These are phyloP conservation scores for Globisporangium megalacanthum DNA, from an alignment of 352 stramenopile species.

Conservation along the genomic window DNA sequence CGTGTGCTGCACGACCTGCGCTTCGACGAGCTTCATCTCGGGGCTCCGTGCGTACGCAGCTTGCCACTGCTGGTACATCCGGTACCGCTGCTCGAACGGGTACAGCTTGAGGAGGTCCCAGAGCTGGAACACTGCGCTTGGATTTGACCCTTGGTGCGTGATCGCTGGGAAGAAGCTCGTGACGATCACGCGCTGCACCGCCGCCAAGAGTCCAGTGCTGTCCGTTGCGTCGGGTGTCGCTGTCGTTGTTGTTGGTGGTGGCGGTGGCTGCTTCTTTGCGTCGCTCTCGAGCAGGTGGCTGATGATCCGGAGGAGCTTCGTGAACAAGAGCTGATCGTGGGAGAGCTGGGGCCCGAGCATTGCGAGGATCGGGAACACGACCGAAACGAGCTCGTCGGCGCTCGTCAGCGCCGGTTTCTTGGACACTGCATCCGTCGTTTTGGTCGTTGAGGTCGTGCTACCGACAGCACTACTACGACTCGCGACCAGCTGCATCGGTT, in stretches of 20 bases:
- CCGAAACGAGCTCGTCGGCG: constrained; percentile 35
- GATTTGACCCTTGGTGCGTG: constrained; percentile 70
- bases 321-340: constrained; percentile 67
- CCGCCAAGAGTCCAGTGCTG: constrained; percentile 13
- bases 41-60: constrained; percentile 48
- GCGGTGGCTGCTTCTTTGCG: constrained; percentile 14
- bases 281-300: constrained; percentile 37
- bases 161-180: constrained; percentile 68
- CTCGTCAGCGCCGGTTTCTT: constrained; percentile 16
- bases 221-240: not conserved
- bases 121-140: constrained; percentile 68
- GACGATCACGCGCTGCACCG: constrained; percentile 48
- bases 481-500: constrained; percentile 36
- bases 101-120: constrained; percentile 80
- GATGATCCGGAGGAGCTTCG: constrained; percentile 65
- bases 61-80: constrained; percentile 78
- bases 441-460: constrained; percentile 21
- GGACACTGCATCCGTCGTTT: not conserved
- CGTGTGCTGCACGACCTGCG: constrained; percentile 62
- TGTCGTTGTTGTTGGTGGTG: not conserved
- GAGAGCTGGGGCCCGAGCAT: constrained; percentile 64
- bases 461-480: not conserved
- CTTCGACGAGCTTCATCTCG: constrained; percentile 63
- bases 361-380: constrained; percentile 54
- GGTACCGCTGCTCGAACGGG: constrained; percentile 74